Base-by-base conservation (phyloP, 768 basidiomycete species). In the Lentinula lateritia region DNA sequence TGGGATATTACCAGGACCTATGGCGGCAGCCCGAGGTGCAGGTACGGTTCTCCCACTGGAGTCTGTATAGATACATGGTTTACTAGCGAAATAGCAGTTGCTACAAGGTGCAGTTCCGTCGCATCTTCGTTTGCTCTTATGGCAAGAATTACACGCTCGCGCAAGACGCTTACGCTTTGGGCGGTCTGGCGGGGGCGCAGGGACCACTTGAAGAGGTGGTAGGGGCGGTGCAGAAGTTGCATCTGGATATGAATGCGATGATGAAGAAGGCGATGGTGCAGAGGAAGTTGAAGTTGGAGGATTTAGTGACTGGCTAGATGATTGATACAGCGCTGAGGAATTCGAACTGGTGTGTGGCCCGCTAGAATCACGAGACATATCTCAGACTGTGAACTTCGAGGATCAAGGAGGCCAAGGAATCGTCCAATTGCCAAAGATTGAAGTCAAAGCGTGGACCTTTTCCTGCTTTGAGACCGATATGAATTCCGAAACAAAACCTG, bases 1-100 rank as follows among this genome's bases (percentile, higher is more conserved):
- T 23, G 39, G 55, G 42, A 38, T 38, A 18, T 32, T 42, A 23
- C 16, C 58, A 38, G 46, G 55, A 9, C 55, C 41, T 15, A 32
- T 9, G 7, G 35, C 46, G 36, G 43, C 2, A 34, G 46, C 41
- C 41, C 59, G 20, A 58, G 79, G 91, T 65, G 91, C 89, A 43
- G 90, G 88, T 10, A 93, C 92, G n/a, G 85, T 80, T 50, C 88
- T 86, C 39, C 91, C 92, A 20, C 86, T 81, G 23, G 89, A 79
- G 64, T 93, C 90, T 9, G 89, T 92, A 71, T 93, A 93, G 1
- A 87, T 84, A 72, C 91, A 93, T 36, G 82, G 76, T 72, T 92
- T 92, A 65, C 87, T 88, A 62, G 91, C 90, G 71, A 87, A 93
- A 70, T 85, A 91, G 67, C 90, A 92, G 69, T 92, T 92, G 71